Conservation (phyloP, 225 moss, liverwort and hornwort species). For the Thuidium tamariscinum region DNA sequence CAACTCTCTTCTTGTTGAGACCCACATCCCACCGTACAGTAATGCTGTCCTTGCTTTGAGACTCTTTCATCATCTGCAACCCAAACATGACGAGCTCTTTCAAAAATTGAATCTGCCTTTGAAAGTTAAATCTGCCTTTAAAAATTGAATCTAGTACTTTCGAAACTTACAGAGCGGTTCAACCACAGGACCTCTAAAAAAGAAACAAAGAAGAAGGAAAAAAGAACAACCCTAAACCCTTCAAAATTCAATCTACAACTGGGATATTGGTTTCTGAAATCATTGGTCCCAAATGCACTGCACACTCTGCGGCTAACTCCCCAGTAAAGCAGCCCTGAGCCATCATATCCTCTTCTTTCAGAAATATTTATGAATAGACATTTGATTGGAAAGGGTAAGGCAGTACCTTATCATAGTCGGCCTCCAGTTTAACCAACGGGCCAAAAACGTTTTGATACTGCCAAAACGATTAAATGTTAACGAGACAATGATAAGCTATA, state of each 20-base stretch:
- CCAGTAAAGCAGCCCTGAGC: not conserved
- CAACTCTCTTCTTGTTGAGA: constrained; percentile 92
- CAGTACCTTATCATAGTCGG: constrained; percentile 88
- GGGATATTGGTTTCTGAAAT: not conserved
- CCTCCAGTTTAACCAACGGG: constrained; percentile 91
- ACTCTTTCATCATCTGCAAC: constrained; percentile 99
- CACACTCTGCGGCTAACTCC: not conserved
- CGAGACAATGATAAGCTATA: not conserved
- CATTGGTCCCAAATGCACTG: not conserved
- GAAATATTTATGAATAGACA: not conserved
- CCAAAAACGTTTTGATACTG: constrained; percentile 99
- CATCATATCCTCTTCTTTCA: not conserved
- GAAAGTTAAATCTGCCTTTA: not conserved
- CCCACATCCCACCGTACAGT: constrained; percentile 97
- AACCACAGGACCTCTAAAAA: not conserved
- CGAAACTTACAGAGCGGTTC: not conserved
- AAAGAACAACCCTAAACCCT: not conserved
- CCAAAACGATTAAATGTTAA: not conserved
- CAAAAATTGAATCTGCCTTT: not conserved
- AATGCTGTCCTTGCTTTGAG: constrained; percentile 95
- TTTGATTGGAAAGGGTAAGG: not conserved
- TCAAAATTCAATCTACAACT: not conserved
- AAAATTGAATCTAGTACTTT: not conserved
- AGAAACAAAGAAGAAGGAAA: not conserved
- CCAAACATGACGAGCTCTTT: not conserved